Evolutionary conservation across 352 stramenopile genomes (phyloP).

Genomic region (Pythium brassicae): DNA sequence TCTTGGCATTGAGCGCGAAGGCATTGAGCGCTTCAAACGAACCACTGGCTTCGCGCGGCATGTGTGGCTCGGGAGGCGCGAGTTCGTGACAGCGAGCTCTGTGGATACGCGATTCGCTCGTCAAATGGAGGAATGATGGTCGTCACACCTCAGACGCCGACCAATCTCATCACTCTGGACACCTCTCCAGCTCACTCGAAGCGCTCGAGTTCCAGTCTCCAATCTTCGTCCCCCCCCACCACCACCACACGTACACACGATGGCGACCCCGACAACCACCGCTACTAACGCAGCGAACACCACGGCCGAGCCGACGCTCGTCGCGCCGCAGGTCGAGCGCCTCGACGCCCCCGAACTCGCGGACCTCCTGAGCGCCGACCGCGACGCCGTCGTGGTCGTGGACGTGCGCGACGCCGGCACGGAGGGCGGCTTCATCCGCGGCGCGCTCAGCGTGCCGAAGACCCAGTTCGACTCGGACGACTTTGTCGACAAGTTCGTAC

Average conservation of each 20-base stretch:
- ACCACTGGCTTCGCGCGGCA: too few relatives aligned
- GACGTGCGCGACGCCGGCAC: constrained; percentile 30
- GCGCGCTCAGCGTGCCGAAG: constrained; percentile 31
- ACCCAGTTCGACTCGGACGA: constrained; percentile 25
- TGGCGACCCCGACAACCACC: constrained; percentile 4
- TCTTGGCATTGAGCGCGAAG: too few relatives aligned
- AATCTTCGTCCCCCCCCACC: too few relatives aligned
- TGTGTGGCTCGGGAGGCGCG: too few relatives aligned
- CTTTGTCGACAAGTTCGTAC: constrained; percentile 25
- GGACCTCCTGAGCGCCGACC: constrained; percentile 8
- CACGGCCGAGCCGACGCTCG: constrained; percentile 7
- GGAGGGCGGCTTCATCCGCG: constrained; percentile 26
- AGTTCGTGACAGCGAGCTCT: too few relatives aligned
- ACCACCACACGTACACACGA: not conserved
- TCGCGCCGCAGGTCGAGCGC: constrained; percentile 18
- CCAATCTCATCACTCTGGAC: too few relatives aligned
- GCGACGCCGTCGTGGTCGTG: constrained; percentile 14
- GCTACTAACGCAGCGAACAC: not conserved
- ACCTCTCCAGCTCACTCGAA: too few relatives aligned
- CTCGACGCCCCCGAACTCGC: constrained; percentile 21
- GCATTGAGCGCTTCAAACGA: too few relatives aligned
- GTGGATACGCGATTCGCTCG: too few relatives aligned
- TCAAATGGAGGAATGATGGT: too few relatives aligned
- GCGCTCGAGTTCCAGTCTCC: too few relatives aligned
- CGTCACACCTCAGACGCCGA: too few relatives aligned